Evolutionary conservation across 2,329 filamentous ascomycete species (phyloP).

Genomic region (Cercospora sojina): DNA sequence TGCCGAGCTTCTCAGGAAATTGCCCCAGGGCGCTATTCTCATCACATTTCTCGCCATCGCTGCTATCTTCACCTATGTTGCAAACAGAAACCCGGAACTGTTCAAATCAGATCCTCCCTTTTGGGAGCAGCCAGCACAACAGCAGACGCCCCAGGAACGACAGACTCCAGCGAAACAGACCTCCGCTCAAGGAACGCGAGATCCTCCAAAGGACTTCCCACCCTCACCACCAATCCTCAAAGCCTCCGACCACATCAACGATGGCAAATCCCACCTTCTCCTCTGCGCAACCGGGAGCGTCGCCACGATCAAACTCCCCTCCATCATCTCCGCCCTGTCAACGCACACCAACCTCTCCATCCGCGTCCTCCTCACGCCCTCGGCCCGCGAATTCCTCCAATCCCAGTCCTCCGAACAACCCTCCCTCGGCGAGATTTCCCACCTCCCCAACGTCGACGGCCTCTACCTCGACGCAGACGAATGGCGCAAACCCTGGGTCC

Average conservation of each 20-base stretch:
- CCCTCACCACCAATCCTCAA: slow-evolving; percentile 28
- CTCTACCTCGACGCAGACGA: slow-evolving; percentile 84
- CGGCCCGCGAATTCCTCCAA: slow-evolving; percentile 71
- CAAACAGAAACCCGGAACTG: not conserved
- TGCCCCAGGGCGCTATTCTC: slow-evolving; percentile 4
- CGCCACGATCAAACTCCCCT: slow-evolving; percentile 76
- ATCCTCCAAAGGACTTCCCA: not conserved
- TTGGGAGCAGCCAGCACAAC: not conserved
- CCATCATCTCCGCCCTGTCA: slow-evolving; percentile 55
- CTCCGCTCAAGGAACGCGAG: not conserved
- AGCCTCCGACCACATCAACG: slow-evolving; percentile 43
- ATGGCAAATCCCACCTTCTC: slow-evolving; percentile 61
- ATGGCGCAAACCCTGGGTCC: slow-evolving; percentile 75
- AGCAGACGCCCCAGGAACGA: not conserved
- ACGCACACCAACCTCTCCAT: slow-evolving; percentile 64
- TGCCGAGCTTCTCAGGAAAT: slow-evolving; percentile 8
- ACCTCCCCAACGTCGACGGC: slow-evolving; percentile 70
- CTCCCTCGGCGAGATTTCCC: slow-evolving; percentile 57
- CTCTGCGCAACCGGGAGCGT: slow-evolving; percentile 70
- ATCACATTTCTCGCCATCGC: not conserved
- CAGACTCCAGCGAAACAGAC: not conserved
- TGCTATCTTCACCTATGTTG: slow-evolving; percentile 3
- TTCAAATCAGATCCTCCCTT: not conserved
- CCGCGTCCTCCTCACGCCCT: slow-evolving; percentile 75
- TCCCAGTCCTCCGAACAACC: slow-evolving; percentile 79